Percentiles rank a stretch among this genome's conserved stretches.
These are phyloP conservation scores for Seminavis robusta DNA, from an alignment of 108 stramenopile species.

Conservation along the genomic window DNA sequence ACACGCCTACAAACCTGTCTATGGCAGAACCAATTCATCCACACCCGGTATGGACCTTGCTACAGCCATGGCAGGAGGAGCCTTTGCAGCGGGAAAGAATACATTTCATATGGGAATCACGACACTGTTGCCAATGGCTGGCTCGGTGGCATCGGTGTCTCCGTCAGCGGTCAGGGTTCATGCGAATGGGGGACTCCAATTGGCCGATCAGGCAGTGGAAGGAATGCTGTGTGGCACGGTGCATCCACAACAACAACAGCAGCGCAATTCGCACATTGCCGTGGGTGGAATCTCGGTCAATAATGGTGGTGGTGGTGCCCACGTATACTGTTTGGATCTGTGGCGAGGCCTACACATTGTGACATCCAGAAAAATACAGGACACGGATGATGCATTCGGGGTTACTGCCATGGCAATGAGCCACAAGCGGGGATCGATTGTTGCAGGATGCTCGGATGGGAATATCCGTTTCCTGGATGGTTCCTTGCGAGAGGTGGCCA, in stretches of 20 bases:
- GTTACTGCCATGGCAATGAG: slow-evolving; percentile 59
- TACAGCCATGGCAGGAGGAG: not conserved
- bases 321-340: slow-evolving; percentile 69
- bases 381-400: slow-evolving; percentile 31
- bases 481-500: slow-evolving; percentile 54
- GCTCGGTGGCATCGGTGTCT: slow-evolving; percentile 53
- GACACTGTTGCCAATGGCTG: slow-evolving; percentile 22
- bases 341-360: slow-evolving; percentile 67
- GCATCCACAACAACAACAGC: slow-evolving; percentile 39
- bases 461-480: slow-evolving; percentile 75
- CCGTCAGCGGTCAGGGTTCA: slow-evolving; percentile 70
- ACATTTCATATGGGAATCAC: slow-evolving; percentile 31
- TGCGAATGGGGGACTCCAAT: slow-evolving; percentile 55
- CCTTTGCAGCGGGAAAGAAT: slow-evolving; percentile 9
- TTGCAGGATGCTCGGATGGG: slow-evolving; percentile 82
- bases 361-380: slow-evolving; percentile 48
- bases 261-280: slow-evolving; percentile 47
- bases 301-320: slow-evolving; percentile 7
- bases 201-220: slow-evolving; percentile 41
- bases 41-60: no score
- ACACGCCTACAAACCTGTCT: slow-evolving; percentile 62
- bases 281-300: slow-evolving; percentile 56
- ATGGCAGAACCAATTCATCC: no score
- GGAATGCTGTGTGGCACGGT: slow-evolving; percentile 59
- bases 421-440: slow-evolving; percentile 42